phyloP scores from a whole-genome alignment of 148 eudicot species.

The Cornus florida region DNA sequence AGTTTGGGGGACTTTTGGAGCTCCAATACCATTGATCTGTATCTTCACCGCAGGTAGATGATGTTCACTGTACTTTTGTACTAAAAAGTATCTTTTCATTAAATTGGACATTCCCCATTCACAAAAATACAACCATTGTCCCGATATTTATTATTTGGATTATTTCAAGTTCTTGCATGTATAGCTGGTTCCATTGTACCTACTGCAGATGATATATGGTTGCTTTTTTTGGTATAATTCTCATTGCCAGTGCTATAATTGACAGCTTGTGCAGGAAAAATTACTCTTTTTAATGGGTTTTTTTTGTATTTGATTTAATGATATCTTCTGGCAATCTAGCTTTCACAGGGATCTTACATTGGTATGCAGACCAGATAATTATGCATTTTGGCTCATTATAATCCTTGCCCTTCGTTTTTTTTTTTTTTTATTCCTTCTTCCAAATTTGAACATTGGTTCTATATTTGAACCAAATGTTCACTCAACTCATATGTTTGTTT shows the following conservation, averaged over 20 bases:
- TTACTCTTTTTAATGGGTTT: no score
- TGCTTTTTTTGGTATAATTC: background rate
- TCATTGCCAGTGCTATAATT: background rate
- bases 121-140: background rate
- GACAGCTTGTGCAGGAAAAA: background rate
- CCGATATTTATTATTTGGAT: background rate
- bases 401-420: no score
- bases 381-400: no score
- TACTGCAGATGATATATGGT: background rate
- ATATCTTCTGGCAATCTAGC: no score
- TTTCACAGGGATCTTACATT: no score
- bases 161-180: background rate
- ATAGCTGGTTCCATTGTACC: background rate
- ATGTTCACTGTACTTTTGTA: no score
- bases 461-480: background rate
- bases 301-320: no score
- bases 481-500: background rate
- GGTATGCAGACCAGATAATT: no score
- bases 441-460: background rate
- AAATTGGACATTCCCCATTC: background rate
- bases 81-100: background rate
- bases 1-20: conserved; percentile 91
- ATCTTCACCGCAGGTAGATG: conserved; percentile 81
- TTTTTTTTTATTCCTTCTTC: no score
- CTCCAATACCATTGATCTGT: conserved; percentile 87